Evolutionary conservation across 768 basidiomycete species (phyloP), one percentile per base, ranked within the genome.

Genomic region (Tephrocybe rancida): DNA sequence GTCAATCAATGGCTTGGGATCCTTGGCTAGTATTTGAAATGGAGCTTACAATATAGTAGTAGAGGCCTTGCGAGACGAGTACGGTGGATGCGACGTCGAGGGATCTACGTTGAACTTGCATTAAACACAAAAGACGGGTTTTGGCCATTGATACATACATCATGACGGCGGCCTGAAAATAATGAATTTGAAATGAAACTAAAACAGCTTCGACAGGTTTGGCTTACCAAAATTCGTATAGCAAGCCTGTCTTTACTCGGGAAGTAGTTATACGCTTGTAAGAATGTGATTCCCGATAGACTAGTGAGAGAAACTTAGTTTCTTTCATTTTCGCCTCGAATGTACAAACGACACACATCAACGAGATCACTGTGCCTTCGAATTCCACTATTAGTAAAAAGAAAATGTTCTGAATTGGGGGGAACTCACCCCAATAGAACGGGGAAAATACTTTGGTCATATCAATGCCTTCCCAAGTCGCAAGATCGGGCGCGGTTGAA

Each of bases 1-100:
- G n/a, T n/a, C n/a, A n/a, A n/a, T n/a, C n/a, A n/a, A n/a, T n/a
- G n/a, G n/a, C n/a, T n/a, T n/a, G n/a, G n/a, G n/a, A n/a, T n/a
- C n/a, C n/a, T n/a, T n/a, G n/a, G n/a, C n/a, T n/a, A n/a, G n/a
- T n/a, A n/a, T n/a, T n/a, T n/a, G n/a, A n/a, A n/a, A n/a, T n/a
- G n/a, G n/a, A n/a, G n/a, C 51, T 26, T 51, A 71, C 72, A 56
- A 71, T 56, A 46, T 73, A 73, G 53, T 71, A 70, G 50, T 70
- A 71, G 35, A 73, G 52, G 9, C 68, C 68, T 55, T 73, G 69
- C 3, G 66, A 70, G 13, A 72, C 64, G 5, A 73, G 61, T 13
- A 61, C 64, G 9, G 70, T 66, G 6, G 71, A 72, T 10, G 60
- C 47, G 29, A 73, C 47, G 41, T 73, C 71, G n/a, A 73, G 48